Evolutionary conservation across 2,329 filamentous ascomycete species (phyloP).

Genomic region (Tothia fuscella): DNA sequence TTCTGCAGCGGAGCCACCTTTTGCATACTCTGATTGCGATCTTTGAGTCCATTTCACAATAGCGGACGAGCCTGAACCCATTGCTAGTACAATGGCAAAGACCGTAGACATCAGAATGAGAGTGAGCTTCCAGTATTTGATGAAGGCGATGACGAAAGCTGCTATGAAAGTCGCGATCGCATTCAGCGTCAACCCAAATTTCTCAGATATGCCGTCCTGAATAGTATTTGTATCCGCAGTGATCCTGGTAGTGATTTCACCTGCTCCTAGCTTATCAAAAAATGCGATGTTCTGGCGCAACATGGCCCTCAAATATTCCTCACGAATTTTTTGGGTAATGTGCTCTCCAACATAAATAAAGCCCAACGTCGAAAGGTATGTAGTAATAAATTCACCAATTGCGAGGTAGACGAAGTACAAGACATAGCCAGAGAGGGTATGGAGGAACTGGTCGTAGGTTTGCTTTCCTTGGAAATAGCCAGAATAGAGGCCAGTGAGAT

Average conservation of each 20-base stretch:
- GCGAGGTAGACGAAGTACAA: slow-evolving; percentile 29
- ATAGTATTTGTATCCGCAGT: slow-evolving; percentile 89
- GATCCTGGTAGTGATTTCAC: slow-evolving; percentile 88
- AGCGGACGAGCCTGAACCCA: slow-evolving; percentile 60
- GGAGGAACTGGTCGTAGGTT: slow-evolving; percentile 19
- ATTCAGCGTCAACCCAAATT: slow-evolving; percentile 65
- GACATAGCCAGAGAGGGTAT: slow-evolving; percentile 17
- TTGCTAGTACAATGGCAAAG: slow-evolving; percentile 63
- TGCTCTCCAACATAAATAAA: slow-evolving; percentile 59
- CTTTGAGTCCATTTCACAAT: slow-evolving; percentile 73
- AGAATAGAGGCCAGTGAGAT: slow-evolving; percentile 26
- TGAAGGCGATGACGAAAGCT: slow-evolving; percentile 80
- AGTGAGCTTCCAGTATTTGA: slow-evolving; percentile 87
- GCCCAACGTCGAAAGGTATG: slow-evolving; percentile 58
- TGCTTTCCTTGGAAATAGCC: slow-evolving; percentile 21
- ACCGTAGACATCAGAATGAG: slow-evolving; percentile 77
- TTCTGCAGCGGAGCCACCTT: slow-evolving; percentile 79
- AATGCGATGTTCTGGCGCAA: slow-evolving; percentile 29
- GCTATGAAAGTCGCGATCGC: slow-evolving; percentile 74
- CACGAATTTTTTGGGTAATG: slow-evolving; percentile 42
- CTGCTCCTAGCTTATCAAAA: slow-evolving; percentile 73
- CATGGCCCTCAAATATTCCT: slow-evolving; percentile 59
- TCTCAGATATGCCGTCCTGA: slow-evolving; percentile 88
- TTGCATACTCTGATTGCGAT: slow-evolving; percentile 66
- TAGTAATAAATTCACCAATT: slow-evolving; percentile 14